These are phyloP conservation scores for Chenopodium album DNA, from an alignment of 148 eudicot species.

Conservation along the genomic window DNA sequence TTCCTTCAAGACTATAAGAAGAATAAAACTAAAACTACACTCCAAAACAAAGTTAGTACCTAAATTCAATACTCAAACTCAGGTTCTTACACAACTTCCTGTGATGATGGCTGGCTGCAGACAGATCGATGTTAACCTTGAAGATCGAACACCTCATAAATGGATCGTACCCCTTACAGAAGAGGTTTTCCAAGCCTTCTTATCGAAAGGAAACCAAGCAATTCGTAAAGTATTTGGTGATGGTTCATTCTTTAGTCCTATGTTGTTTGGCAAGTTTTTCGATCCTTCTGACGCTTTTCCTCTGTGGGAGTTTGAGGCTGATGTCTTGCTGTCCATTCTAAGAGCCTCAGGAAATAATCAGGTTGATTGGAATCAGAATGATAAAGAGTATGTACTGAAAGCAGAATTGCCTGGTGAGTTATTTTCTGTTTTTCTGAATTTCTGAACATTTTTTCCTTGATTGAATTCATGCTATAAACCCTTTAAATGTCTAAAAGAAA, in stretches of 20 bases:
- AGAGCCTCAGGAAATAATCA: slow-evolving; percentile 32
- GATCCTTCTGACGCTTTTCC: slow-evolving; percentile 97
- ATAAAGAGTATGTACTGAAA: slow-evolving; percentile 52
- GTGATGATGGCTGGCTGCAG: slow-evolving; percentile 49
- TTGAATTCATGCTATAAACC: neutral
- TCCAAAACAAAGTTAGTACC: neutral
- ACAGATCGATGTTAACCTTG: slow-evolving; percentile 49
- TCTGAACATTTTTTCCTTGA: neutral
- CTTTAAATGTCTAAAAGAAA: neutral
- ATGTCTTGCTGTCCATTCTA: slow-evolving; percentile 43
- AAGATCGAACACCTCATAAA: slow-evolving; percentile 60
- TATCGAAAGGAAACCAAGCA: slow-evolving; percentile 38
- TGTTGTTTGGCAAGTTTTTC: slow-evolving; percentile 84
- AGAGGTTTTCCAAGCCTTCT: slow-evolving; percentile 49
- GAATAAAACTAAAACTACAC: slow-evolving; percentile 5
- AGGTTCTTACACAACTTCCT: neutral
- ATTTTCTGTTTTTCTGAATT: neutral
- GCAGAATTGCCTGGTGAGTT: slow-evolving; percentile 64
- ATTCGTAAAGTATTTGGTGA: slow-evolving; percentile 49
- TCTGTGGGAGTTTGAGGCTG: slow-evolving; percentile 81
- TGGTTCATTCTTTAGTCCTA: slow-evolving; percentile 75
- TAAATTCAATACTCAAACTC: neutral
- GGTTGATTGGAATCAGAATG: slow-evolving; percentile 66
- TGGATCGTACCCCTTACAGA: slow-evolving; percentile 75
- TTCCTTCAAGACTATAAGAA: slow-evolving; percentile 31